A percentile compares a stretch with the other conserved stretches of the same genome.
phyloP scores from a whole-genome alignment of 73 alveolate species.

The Paraurostyla sp. region DNA sequence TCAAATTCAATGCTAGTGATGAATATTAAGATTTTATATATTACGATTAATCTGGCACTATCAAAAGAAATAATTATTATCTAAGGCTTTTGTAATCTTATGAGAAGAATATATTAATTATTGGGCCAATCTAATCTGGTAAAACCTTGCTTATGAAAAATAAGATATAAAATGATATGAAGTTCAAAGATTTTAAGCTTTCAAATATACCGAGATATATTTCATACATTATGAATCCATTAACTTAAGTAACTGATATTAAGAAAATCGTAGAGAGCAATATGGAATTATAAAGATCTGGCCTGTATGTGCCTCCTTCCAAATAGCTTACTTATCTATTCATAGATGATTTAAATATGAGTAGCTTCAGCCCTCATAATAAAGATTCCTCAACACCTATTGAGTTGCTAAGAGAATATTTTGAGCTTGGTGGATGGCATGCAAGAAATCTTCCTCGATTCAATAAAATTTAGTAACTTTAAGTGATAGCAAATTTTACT shows the following conservation, averaged over 20 bases:
- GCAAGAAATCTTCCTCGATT: neutral
- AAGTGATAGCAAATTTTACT: neutral
- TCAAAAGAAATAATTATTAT: conserved; percentile 27
- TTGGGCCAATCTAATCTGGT: conserved; percentile 56
- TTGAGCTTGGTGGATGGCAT: conserved; percentile 55
- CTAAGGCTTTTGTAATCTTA: conserved; percentile 42
- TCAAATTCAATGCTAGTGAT: conserved; percentile 1
- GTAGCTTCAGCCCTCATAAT: neutral
- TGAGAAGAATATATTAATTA: neutral
- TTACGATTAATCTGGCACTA: neutral
- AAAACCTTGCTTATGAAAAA: conserved; percentile 2
- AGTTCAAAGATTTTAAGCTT: conserved; percentile 5
- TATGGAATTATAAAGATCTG: conserved; percentile 50
- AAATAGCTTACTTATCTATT: conserved; percentile 28
- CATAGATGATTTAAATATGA: conserved; percentile 52
- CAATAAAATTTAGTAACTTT: neutral
- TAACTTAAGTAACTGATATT: neutral
- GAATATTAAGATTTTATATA: neutral
- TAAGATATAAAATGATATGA: conserved; percentile 19
- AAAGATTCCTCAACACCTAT: conserved; percentile 13
- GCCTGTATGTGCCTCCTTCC: conserved; percentile 37
- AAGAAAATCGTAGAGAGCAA: conserved; percentile 27
- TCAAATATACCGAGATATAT: conserved; percentile 32
- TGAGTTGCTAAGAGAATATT: conserved; percentile 40
- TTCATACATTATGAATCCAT: conserved; percentile 34